Percentiles rank a stretch among this genome's conserved stretches.
phyloP scores from a whole-genome alignment of 768 basidiomycete species.

The Ephemerocybe angulata region DNA sequence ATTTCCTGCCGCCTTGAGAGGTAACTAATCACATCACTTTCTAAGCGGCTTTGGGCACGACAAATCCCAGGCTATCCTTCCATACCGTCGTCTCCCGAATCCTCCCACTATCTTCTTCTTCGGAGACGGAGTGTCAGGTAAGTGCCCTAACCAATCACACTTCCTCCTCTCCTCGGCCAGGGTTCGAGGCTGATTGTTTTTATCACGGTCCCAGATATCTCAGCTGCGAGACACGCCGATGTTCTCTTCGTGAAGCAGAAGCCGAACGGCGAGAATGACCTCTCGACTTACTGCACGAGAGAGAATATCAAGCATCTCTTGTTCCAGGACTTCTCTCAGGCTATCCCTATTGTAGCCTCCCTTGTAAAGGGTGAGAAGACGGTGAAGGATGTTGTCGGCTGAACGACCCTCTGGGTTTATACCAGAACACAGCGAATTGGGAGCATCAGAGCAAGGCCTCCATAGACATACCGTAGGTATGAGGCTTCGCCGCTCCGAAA shows the following conservation, averaged over 20 bases:
- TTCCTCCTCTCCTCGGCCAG: neutral
- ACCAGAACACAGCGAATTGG: no score
- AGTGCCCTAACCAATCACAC: slow-evolving; percentile 17
- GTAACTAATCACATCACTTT: neutral
- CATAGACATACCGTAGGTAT: no score
- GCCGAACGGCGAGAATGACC: slow-evolving; percentile 75
- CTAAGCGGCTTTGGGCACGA: slow-evolving; percentile 87
- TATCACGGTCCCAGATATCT: slow-evolving; percentile 62
- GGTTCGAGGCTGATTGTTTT: neutral
- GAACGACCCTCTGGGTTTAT: neutral
- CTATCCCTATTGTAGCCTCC: slow-evolving; percentile 54
- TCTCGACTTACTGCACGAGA: slow-evolving; percentile 76
- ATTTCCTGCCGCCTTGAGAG: neutral
- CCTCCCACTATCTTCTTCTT: slow-evolving; percentile 93
- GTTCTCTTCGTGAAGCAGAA: slow-evolving; percentile 92
- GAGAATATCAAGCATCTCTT: slow-evolving; percentile 77
- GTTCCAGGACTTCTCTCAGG: slow-evolving; percentile 68
- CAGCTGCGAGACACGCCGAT: slow-evolving; percentile 90
- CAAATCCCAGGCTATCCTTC: slow-evolving; percentile 91
- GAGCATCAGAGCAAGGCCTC: no score
- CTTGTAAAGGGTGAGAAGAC: slow-evolving; percentile 72
- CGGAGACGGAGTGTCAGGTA: slow-evolving; percentile 95
- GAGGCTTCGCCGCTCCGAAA: no score
- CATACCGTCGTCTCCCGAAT: slow-evolving; percentile 67
- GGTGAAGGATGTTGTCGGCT: slow-evolving; percentile 44